These are phyloP conservation scores for Lipomyces kockii DNA, from an alignment of 805 yeast genomes.

Conservation along the genomic window DNA sequence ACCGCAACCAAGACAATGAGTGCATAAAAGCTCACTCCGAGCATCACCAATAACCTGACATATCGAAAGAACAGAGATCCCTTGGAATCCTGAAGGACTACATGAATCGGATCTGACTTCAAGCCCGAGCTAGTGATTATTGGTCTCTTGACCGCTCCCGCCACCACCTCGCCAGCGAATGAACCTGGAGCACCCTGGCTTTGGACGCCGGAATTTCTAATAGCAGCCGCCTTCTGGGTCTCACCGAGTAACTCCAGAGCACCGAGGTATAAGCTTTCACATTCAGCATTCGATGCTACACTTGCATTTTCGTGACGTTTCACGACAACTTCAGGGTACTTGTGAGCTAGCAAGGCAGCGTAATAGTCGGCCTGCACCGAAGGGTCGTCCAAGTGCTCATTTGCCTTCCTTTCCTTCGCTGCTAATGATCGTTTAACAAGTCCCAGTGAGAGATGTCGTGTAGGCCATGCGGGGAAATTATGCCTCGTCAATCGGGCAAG, in stretches of 20 bases:
- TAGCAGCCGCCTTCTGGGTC: conserved; percentile 73
- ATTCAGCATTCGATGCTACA: conserved; percentile 79
- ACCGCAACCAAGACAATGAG: conserved; percentile 78
- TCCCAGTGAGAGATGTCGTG: neutral
- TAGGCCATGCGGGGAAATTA: neutral
- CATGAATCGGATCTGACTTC: conserved; percentile 85
- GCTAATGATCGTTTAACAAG: conserved; percentile 50
- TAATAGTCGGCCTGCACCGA: conserved; percentile 82
- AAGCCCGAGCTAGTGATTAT: conserved; percentile 52
- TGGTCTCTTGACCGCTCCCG: conserved; percentile 10
- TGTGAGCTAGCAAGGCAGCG: conserved; percentile 68
- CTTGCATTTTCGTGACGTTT: conserved; percentile 92
- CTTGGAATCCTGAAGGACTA: conserved; percentile 85
- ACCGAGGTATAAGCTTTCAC: conserved; percentile 76
- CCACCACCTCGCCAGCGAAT: conserved; percentile 24
- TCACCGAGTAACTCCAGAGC: conserved; percentile 75
- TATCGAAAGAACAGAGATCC: conserved; percentile 79
- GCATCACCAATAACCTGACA: conserved; percentile 85
- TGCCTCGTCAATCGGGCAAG: neutral
- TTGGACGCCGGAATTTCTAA: conserved; percentile 50
- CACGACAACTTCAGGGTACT: conserved; percentile 96
- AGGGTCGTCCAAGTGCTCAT: conserved; percentile 70
- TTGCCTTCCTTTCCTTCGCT: conserved; percentile 82
- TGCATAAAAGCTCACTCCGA: conserved; percentile 80
- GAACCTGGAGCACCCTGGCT: conserved; percentile 38